Percentiles rank a stretch among this genome's conserved stretches.
Conservation (phyloP, 805 yeast species). For the Pichia ethanolica region DNA sequence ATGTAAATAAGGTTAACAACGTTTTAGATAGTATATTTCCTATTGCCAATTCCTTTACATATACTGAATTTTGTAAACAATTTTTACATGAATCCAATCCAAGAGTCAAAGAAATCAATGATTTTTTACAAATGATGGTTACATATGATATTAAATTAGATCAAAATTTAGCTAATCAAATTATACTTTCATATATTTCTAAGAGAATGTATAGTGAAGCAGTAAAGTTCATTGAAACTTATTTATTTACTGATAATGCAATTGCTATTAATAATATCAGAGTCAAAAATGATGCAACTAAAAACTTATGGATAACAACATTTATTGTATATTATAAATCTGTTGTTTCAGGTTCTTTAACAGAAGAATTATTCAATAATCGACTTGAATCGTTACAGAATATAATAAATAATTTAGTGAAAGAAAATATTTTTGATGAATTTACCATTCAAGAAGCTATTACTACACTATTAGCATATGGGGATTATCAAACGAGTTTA, state of each 20-base stretch:
- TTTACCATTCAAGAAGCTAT: constrained; percentile 8
- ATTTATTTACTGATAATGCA: constrained; percentile 11
- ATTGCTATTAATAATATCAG: constrained; percentile 7
- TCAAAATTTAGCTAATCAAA: constrained; percentile 32
- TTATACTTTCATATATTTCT: constrained; percentile 28
- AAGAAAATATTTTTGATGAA: constrained; percentile 3
- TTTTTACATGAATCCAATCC: constrained; percentile 26
- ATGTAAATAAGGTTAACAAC: constrained; percentile 11
- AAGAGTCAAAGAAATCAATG: constrained; percentile 22
- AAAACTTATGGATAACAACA: constrained; percentile 7
- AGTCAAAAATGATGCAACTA: neutral
- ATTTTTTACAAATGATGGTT: constrained; percentile 27
- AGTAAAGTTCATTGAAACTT: constrained; percentile 27
- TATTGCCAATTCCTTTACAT: constrained; percentile 34
- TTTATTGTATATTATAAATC: constrained; percentile 9
- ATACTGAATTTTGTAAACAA: constrained; percentile 32
- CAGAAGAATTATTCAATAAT: constrained; percentile 1
- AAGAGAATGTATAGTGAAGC: constrained; percentile 26
- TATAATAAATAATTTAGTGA: constrained; percentile 14
- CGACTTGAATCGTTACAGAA: constrained; percentile 13
- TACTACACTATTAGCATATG: constrained; percentile 20
- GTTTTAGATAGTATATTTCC: constrained; percentile 24
- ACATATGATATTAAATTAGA: constrained; percentile 25
- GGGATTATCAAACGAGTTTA: constrained; percentile 19
- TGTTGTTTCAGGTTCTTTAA: constrained; percentile 4